phyloP scores from a whole-genome alignment of 192 early-diverging fungal species.

The Bifiguratus adelaidae region DNA sequence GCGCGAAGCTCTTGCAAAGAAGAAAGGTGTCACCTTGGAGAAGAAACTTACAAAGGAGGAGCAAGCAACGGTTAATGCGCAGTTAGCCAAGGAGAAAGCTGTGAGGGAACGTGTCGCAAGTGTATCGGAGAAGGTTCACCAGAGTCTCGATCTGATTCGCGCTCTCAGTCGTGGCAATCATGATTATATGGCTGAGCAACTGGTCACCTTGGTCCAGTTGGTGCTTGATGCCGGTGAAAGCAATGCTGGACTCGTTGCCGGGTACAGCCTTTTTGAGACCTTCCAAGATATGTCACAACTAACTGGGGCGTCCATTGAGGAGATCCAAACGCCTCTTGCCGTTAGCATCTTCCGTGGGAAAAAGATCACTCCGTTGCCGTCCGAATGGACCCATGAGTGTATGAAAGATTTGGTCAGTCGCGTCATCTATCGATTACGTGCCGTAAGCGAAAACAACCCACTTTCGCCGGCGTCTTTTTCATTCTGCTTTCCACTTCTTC shows the following conservation, averaged over 20 bases:
- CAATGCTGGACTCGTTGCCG: slow-evolving; percentile 44
- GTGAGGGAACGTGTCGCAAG: slow-evolving; percentile 57
- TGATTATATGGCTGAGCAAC: slow-evolving; percentile 38
- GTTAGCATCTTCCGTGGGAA: slow-evolving; percentile 37
- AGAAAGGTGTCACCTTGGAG: slow-evolving; percentile 25
- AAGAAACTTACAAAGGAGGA: slow-evolving; percentile 65
- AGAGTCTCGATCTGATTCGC: slow-evolving; percentile 53
- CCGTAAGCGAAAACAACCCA: slow-evolving; percentile 39
- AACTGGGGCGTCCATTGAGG: slow-evolving; percentile 23
- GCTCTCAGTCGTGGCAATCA: slow-evolving; percentile 51
- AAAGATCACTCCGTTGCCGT: slow-evolving; percentile 28
- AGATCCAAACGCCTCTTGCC: slow-evolving; percentile 25
- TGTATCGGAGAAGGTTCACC: slow-evolving; percentile 32
- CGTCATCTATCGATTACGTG: slow-evolving; percentile 56
- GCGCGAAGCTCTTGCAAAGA: slow-evolving; percentile 62
- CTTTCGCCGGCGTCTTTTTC: slow-evolving; percentile 51
- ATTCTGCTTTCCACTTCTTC: slow-evolving; percentile 54
- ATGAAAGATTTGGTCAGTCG: slow-evolving; percentile 36
- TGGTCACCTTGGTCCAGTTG: slow-evolving; percentile 40
- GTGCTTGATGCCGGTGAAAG: slow-evolving; percentile 37
- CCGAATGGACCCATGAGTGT: slow-evolving; percentile 35
- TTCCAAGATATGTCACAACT: slow-evolving; percentile 39
- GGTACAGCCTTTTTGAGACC: slow-evolving; percentile 40
- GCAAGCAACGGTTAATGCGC: slow-evolving; percentile 54
- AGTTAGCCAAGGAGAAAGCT: slow-evolving; percentile 57